Base-by-base conservation (phyloP, 2,329 filamentous ascomycete species). In the Talaromyces verruculosus region DNA sequence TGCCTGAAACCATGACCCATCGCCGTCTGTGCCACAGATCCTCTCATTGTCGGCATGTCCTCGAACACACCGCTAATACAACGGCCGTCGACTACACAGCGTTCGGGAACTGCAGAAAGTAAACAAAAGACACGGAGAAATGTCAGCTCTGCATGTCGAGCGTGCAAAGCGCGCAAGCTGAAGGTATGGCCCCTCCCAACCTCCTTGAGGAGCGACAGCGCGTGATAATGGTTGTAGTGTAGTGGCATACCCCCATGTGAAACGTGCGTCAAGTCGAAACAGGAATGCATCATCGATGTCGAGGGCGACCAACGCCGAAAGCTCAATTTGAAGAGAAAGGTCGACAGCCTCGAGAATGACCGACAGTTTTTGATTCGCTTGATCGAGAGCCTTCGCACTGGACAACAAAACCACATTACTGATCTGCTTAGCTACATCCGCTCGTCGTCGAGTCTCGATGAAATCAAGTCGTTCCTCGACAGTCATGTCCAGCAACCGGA, bases 301-400 rank as follows among this genome's bases (percentile, higher is more conserved):
- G 53, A 66, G 37, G 43, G 65, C 15, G 65, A 66, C 60, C 65
- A 66, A 55, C 65, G 65, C n/a, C 65, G 65, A 5, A 66, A 66
- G 30, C 53, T 66, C 51, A 66, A 66, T 43, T 17, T 66, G 65
- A 66, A 66, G 30, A 63, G 60, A 60, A 63, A 60, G 30, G 57
- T 66, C 41, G 65, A 66, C 35, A 57, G 43, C 19, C 43, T 66
- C 2, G 65, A 66, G 25, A 58, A 28, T 47, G 65, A 66, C 60
- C 60, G 65, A 28, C 41, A 28, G 8, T 17, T 63, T n/a, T 35
- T 66, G 19, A 13, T 60, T 17, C 60, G 39, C n/a, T 30, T 66
- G 25, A 25, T 66, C 22, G 65, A 66, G 41, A 63, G 49, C 25
- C 51, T 66, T 41, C 59, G 53, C 1, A 57, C 30, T 17, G 64